Base-by-base conservation (phyloP, 345 rosid genomes). In the Citrus cavaleriei region DNA sequence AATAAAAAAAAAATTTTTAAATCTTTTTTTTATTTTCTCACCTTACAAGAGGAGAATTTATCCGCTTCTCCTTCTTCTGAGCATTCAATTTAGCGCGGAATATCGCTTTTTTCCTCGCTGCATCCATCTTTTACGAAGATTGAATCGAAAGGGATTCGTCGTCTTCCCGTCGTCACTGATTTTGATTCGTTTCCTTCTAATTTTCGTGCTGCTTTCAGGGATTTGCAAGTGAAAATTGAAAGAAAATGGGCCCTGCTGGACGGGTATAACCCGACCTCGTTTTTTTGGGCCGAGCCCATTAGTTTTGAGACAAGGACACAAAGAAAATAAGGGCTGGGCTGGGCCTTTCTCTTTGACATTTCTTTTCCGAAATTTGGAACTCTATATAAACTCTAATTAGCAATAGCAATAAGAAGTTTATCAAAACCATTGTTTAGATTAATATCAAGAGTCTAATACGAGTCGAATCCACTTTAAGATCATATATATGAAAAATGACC, bases 31-130 rank as follows among this genome's bases (percentile, higher is more conserved):
- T 10, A 2, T 40, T 1, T 9, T 22, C 30, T 67, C 76, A 92
- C 99, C 96, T 87, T 40, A 94, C 95, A 64, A 94, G 94, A 71
- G 98, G 94, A 81, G 98, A 94, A 79, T 96, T 93, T 30, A 96
- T 91, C 77, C 93, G 94, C 64, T 89, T 84, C 0, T 88, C 92
- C 83, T 92, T 96, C 91, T 85, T 96, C 84, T 89, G 90, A 0
- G 97, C 99, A 75, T 88, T 93, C 77, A 93, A 82, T 82, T 90
- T 94, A 24, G 99, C 92, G 8, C 98, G 96, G 83, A 90, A 96
- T 80, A 92, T 21, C 4, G 97, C 97, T 83, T 95, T 95, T 78
- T 87, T 96, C 85, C 84, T 93, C 19, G 93, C 93, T 72, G 92
- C 93, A 78, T 93, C 98, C 99, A 95, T 95, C 38, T 21, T 12